Evolutionary conservation across 495 filamentous ascomycete genomes (phyloP).

Genomic region (Apodospora peruviana): DNA sequence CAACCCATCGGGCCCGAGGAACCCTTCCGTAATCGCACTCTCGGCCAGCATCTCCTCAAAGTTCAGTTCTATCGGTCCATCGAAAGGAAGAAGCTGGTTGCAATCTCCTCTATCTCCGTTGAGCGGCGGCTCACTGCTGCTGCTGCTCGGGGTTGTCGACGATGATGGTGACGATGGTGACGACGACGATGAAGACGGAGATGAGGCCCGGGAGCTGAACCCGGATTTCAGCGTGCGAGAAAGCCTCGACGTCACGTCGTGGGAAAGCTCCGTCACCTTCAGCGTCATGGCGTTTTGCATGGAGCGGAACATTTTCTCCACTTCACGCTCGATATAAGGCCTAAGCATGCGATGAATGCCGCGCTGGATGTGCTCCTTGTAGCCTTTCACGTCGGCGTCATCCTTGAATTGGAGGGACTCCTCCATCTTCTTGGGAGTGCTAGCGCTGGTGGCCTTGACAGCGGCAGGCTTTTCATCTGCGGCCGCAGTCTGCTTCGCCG

Average conservation of each 20-base stretch:
- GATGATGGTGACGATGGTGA: background rate
- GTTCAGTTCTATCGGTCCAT: no score
- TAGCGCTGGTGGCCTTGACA: background rate
- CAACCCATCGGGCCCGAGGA: no score
- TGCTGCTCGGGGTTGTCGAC: background rate
- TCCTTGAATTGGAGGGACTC: conserved; percentile 4
- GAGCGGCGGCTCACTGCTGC: no score
- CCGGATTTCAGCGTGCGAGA: conserved; percentile 15
- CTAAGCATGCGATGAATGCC: conserved; percentile 16
- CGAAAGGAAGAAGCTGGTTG: no score
- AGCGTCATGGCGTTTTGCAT: conserved; percentile 12
- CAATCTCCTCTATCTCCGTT: no score
- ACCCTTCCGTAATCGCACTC: no score
- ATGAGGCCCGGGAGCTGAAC: no score
- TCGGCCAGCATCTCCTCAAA: no score
- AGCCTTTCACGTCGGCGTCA: conserved; percentile 8
- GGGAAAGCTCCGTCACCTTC: conserved; percentile 15
- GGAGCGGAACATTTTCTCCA: conserved; percentile 15
- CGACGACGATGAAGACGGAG: conserved; percentile 8
- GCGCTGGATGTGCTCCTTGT: conserved; percentile 10
- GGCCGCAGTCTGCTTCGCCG: background rate
- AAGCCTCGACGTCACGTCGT: conserved; percentile 11
- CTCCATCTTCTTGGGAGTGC: background rate
- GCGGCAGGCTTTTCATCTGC: background rate
- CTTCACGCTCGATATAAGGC: conserved; percentile 16